Percentiles rank a stretch among this genome's conserved stretches.
These are phyloP conservation scores for Solanum chilense DNA, from an alignment of 257 asterid genomes.

Conservation along the genomic window DNA sequence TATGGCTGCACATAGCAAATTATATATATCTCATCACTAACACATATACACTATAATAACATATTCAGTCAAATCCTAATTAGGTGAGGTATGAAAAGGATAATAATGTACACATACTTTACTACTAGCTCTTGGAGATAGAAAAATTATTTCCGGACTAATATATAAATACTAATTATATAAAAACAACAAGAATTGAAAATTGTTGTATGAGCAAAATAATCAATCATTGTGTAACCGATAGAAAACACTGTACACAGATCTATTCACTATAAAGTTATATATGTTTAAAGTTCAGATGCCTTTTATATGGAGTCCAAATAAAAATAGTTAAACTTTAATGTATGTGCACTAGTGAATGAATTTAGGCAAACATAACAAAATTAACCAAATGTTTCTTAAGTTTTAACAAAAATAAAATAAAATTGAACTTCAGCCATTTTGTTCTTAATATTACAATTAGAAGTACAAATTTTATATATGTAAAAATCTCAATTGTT, in stretches of 20 bases:
- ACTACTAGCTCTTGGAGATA: background rate
- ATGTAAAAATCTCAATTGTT: too few relatives aligned
- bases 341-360: background rate
- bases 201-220: background rate
- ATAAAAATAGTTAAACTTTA: background rate
- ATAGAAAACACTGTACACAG: background rate
- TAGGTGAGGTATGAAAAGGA: too few relatives aligned
- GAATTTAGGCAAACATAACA: background rate
- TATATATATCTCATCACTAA: background rate
- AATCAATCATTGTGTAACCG: too few relatives aligned
- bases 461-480: too few relatives aligned
- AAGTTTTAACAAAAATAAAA: background rate
- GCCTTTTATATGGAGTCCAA: background rate
- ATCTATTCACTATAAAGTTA: background rate
- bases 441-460: background rate
- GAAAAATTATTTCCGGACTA: too few relatives aligned
- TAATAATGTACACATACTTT: too few relatives aligned
- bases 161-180: background rate
- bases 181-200: background rate
- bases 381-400: background rate
- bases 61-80: too few relatives aligned
- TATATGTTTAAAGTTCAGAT: background rate
- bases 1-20: constrained; percentile 8
- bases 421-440: background rate
- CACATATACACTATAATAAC: background rate